Percentiles rank a stretch among this genome's conserved stretches.
Conservation (phyloP, 225 moss, liverwort and hornwort species). For the Anthoceros angustus region DNA sequence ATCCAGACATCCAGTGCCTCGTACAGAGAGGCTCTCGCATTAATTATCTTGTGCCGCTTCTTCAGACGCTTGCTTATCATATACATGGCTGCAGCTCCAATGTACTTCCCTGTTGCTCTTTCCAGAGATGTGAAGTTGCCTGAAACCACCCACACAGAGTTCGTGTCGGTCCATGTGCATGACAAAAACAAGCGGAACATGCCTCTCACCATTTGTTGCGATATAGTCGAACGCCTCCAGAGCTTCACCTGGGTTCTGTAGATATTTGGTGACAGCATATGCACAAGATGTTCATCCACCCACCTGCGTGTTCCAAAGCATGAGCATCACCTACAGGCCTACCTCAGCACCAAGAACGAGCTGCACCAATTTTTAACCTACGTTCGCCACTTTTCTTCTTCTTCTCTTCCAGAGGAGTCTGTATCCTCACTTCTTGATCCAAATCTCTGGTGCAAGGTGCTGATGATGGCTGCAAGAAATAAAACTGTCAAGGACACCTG, state of each 20-base stretch:
- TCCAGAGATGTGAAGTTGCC: slow-evolving; percentile 83
- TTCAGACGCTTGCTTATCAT: slow-evolving; percentile 84
- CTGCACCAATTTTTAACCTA: slow-evolving; percentile 6
- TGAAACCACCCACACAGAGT: slow-evolving; percentile 14
- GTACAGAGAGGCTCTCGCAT: slow-evolving; percentile 61
- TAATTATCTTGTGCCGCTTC: slow-evolving; percentile 70
- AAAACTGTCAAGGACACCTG: no score
- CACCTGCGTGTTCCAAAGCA: slow-evolving; percentile 32
- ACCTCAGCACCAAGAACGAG: neutral
- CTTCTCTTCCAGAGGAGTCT: slow-evolving; percentile 19
- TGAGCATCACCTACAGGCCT: neutral
- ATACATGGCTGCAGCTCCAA: slow-evolving; percentile 97
- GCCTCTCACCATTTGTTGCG: slow-evolving; percentile 57
- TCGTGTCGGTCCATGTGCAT: neutral
- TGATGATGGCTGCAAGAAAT: slow-evolving; percentile 52
- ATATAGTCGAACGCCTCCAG: slow-evolving; percentile 92
- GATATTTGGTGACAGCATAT: slow-evolving; percentile 90
- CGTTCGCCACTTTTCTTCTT: slow-evolving; percentile 94
- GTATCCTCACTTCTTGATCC: slow-evolving; percentile 12
- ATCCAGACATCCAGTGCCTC: slow-evolving; percentile 78
- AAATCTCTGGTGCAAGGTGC: slow-evolving; percentile 39
- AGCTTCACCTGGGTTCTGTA: slow-evolving; percentile 74
- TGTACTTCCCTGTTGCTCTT: slow-evolving; percentile 72
- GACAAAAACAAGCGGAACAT: neutral
- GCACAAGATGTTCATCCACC: slow-evolving; percentile 90